phyloP scores from a whole-genome alignment of 139 green algal species.

The Yamagishiella unicocca region DNA sequence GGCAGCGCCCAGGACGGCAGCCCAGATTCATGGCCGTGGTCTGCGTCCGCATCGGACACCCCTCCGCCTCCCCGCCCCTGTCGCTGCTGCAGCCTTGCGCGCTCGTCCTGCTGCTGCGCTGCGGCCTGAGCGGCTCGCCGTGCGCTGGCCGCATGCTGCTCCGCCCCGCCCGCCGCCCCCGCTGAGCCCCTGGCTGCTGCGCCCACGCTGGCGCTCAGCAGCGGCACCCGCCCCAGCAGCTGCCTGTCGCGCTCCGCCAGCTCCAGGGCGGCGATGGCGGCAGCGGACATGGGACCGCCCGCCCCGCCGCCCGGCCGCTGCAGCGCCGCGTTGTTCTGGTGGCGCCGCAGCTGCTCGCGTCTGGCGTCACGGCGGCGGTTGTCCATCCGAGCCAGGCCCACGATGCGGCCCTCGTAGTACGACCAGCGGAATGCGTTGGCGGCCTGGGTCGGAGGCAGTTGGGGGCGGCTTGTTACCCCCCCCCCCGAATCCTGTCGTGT shows the following conservation, averaged over 20 bases:
- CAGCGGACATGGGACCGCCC: neutral
- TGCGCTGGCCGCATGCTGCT: neutral
- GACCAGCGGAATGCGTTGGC: conserved; percentile 40
- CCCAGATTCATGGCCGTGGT: neutral
- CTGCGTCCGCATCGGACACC: neutral
- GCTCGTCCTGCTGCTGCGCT: neutral
- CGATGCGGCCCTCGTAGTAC: conserved; percentile 43
- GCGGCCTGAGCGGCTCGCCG: neutral
- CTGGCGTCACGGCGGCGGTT: neutral
- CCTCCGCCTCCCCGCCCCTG: neutral
- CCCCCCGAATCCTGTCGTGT: neutral
- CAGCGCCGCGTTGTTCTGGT: conserved; percentile 23
- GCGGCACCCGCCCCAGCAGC: neutral
- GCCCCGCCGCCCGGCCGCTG: neutral
- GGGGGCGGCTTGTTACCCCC: neutral
- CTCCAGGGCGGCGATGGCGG: neutral
- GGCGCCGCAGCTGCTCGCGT: neutral
- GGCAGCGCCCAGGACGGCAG: conserved; percentile 27
- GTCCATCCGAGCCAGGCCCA: conserved; percentile 27
- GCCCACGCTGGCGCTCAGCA: neutral
- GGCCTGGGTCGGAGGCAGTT: neutral
- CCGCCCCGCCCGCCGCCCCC: neutral
- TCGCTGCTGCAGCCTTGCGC: neutral
- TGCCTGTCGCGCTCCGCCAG: conserved; percentile 12
- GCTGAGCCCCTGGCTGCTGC: neutral